phyloP scores from a whole-genome alignment of 441 rosid species.

The Adansonia gregorii region DNA sequence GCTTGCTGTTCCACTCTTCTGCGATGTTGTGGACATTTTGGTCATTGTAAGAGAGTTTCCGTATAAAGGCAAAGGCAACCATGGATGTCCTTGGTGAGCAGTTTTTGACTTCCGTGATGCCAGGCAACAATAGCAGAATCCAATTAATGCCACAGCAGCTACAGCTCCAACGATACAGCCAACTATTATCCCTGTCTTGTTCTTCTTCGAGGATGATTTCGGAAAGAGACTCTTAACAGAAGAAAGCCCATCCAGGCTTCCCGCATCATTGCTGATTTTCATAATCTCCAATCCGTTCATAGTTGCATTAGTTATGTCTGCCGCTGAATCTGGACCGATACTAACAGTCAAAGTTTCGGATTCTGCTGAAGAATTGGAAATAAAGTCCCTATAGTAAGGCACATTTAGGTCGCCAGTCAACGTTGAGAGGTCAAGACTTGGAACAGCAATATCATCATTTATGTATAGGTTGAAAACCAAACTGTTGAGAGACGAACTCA shows the following conservation, averaged over 20 bases:
- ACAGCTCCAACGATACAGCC: slow-evolving; percentile 61
- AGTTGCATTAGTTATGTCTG: slow-evolving; percentile 66
- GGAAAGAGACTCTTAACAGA: slow-evolving; percentile 66
- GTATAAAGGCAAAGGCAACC: slow-evolving; percentile 86
- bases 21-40: slow-evolving; percentile 76
- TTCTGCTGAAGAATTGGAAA: slow-evolving; percentile 60
- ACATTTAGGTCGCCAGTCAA: slow-evolving; percentile 50
- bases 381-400: slow-evolving; percentile 78
- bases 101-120: slow-evolving; percentile 50
- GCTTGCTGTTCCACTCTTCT: slow-evolving; percentile 85
- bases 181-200: slow-evolving; percentile 45
- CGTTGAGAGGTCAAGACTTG: slow-evolving; percentile 71
- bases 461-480: slow-evolving; percentile 84
- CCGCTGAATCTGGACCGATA: slow-evolving; percentile 74
- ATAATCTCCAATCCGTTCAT: slow-evolving; percentile 90
- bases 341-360: slow-evolving; percentile 66
- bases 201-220: slow-evolving; percentile 44
- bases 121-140: slow-evolving; percentile 62
- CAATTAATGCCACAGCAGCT: slow-evolving; percentile 45
- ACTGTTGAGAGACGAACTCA: slow-evolving; percentile 63
- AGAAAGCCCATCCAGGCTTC: slow-evolving; percentile 71
- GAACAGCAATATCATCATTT: slow-evolving; percentile 69
- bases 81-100: slow-evolving; percentile 67
- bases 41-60: slow-evolving; percentile 87
- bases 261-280: slow-evolving; percentile 77